Evolutionary conservation across 345 rosid genomes (phyloP).

Genomic region (Durio zibethinus): DNA sequence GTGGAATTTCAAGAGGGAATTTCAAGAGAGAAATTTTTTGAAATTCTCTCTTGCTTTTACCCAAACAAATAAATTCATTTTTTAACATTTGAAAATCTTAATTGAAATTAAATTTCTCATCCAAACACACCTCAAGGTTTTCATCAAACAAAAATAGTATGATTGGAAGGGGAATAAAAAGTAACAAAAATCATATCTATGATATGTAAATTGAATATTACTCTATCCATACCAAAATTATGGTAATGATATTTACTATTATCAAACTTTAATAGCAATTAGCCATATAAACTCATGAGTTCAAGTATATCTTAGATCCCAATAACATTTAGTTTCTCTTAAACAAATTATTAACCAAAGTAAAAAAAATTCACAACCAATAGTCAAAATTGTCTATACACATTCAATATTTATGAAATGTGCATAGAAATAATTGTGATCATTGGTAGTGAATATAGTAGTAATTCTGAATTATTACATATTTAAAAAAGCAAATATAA

Average conservation of each 20-base stretch:
- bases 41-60: no score
- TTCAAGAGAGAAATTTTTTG: no score
- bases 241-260: neutral
- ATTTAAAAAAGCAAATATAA: neutral
- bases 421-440: neutral
- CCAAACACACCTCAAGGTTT: no score
- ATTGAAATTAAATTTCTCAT: no score
- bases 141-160: neutral
- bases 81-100: no score
- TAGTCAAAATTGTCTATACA: neutral
- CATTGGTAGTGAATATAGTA: neutral
- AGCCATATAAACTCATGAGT: neutral
- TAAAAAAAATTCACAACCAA: neutral
- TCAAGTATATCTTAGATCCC: neutral
- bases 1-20: no score
- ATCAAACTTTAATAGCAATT: neutral
- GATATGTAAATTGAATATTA: neutral
- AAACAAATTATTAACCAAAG: neutral
- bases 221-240: neutral
- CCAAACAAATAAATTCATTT: no score
- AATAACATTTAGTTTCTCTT: neutral
- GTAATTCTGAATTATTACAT: neutral
- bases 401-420: neutral
- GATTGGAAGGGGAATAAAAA: neutral
- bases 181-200: neutral